phyloP scores from a whole-genome alignment of 768 basidiomycete species.

The Suillus fuscotomentosus region DNA sequence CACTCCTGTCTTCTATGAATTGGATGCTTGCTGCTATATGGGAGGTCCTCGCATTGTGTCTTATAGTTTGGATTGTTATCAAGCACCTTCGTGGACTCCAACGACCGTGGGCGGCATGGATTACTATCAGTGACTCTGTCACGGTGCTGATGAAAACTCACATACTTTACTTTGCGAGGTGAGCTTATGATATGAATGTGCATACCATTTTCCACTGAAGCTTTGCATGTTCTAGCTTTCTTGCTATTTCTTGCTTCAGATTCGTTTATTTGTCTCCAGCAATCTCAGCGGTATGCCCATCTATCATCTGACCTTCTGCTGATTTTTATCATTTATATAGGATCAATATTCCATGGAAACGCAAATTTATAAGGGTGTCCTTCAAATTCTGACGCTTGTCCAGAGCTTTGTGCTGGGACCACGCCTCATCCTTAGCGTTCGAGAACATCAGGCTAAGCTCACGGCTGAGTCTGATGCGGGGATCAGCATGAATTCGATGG shows the following conservation, averaged over 20 bases:
- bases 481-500: neutral
- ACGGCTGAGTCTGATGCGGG: neutral
- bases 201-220: neutral
- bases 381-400: neutral
- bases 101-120: neutral
- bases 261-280: neutral
- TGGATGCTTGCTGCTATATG: neutral
- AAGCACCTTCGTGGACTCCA: neutral
- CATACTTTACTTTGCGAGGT: neutral
- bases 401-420: neutral
- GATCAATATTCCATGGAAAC: neutral
- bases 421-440: neutral
- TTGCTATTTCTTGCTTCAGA: neutral
- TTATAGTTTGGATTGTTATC: neutral
- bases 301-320: neutral
- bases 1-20: neutral
- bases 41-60: neutral
- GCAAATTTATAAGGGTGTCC: neutral
- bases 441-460: neutral
- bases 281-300: neutral
- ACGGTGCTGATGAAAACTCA: neutral
- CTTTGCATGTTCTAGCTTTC: neutral
- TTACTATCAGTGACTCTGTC: neutral
- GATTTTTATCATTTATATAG: neutral
- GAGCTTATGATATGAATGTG: neutral